Base-by-base conservation (phyloP, 768 basidiomycete species). In the Boletus speciosus region DNA sequence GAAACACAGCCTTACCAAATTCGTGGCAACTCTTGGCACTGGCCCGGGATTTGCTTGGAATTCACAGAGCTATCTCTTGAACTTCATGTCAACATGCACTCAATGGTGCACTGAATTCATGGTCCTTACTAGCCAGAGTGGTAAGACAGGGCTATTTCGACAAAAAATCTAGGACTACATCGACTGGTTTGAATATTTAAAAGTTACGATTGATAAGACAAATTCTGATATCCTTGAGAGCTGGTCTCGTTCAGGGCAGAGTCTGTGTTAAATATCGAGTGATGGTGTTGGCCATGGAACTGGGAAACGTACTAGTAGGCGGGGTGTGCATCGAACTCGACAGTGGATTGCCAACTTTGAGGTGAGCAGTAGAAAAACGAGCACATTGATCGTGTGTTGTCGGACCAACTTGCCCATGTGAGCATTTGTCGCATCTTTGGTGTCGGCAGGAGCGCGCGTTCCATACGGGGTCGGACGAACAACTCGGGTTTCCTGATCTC, bases 341-440 rank as follows among this genome's bases (percentile, higher is more conserved):
- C 9, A 14, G 27, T 5, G 29, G 47, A 16, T 27, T 55, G 31
- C 48, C 39, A 48, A n/a, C 16, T n/a, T 6, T 42, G 23, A 4
- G 23, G 23, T 4, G 23, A 23, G 25, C 25, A 25, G 5, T 25
- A 25, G 15, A 16, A 2, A 16, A n/a, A 23, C 65, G 41, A 62
- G 46, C 2, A 34, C 4, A 31, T 45, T 21, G 23, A 42, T 45
- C 27, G 27, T 32, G 1, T 14, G 39, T 25, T 2, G 23, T 32
- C 4, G 27, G 47, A 37, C 23, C 37, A 25, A 57, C 63, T 42
- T 57, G 32, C 63, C 55, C 15, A 40, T 50, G 23, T 41, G 41
- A 42, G 16, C 5, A 19, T 32, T 29, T 16, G 34, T 25, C 23
- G 14, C 10, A 1, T 35, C 47, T 6, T 21, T 21, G 16, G 23